Evolutionary conservation across 306 rosid species (phyloP), one percentile per base, ranked within the genome.

Genomic region (Cicer arietinum): DNA sequence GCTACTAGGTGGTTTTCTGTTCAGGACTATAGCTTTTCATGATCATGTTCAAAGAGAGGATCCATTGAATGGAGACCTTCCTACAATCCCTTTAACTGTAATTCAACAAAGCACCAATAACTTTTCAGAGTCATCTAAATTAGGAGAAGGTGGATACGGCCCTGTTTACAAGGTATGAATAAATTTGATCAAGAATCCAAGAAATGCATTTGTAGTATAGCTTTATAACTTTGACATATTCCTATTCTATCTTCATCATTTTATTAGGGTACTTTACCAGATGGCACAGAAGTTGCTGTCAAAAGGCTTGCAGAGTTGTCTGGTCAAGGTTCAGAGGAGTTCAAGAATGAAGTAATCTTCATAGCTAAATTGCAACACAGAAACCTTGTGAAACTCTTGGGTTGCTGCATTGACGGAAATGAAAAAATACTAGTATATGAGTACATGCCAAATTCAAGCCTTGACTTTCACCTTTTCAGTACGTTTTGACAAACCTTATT

Each of bases 71-170:
- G 50, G 57, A 76, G 85, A 81, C 65, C 78, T 76, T 1, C 85
- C 85, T 10, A 37, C 37, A 7, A 63, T 81, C 13, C 78, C 81
- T 18, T 81, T 81, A 8, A 46, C 12, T 10, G 2, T 11, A 13
- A 53, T 81, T 63, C 81, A 35, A 45, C 69, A 47, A 8, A 56
- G 37, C 1, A 81, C 85, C 9, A 5, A 81, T 45, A 1, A 84
- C 79, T 89, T 86, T 59, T 80, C 88, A 8, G 78, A 72, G 12
- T 65, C 68, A 39, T 80, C 74, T 9, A 89, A 81, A 87, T 79
- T 89, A 41, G 89, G 90, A 22, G 80, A 85, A 83, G 93, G 93
- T 53, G 93, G 93, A 16, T 89, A 83, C 71, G 93, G 93, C 13
- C 50, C 82, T 16, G 89, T 89, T 52, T 86, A 79, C 76, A 81